These are phyloP conservation scores for Fusarium beomiforme DNA, from an alignment of 2,329 filamentous ascomycete genomes.

Conservation along the genomic window DNA sequence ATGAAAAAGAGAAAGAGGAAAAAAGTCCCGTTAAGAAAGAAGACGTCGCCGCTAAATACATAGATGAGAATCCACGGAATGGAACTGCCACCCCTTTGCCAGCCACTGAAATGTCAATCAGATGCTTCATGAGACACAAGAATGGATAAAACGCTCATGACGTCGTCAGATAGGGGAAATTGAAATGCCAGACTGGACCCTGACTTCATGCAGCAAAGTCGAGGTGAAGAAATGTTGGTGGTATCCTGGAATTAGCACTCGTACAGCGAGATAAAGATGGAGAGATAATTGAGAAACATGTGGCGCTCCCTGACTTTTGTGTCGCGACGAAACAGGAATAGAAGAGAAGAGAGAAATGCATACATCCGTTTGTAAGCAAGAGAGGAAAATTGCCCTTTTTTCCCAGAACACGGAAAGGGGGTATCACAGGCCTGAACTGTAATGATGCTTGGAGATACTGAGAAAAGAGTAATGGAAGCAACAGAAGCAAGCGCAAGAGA, in stretches of 20 bases:
- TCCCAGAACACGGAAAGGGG: conserved; percentile 22
- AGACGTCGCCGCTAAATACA: conserved; percentile 42
- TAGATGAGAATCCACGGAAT: conserved; percentile 38
- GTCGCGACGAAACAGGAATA: conserved; percentile 37
- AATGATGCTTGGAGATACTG: conserved; percentile 34
- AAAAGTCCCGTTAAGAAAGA: conserved; percentile 36
- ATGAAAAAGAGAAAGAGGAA: conserved; percentile 27
- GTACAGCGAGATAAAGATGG: conserved; percentile 39
- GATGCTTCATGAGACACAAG: conserved; percentile 38
- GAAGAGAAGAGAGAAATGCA: conserved; percentile 44
- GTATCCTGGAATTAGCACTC: conserved; percentile 45
- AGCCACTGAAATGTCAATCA: conserved; percentile 40
- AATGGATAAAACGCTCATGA: conserved; percentile 42
- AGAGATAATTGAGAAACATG: conserved; percentile 37
- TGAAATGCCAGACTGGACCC: conserved; percentile 40
- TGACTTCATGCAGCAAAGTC: conserved; percentile 38
- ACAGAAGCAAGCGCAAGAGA: conserved; percentile 37
- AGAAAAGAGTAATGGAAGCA: conserved; percentile 39
- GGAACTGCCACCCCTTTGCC: conserved; percentile 35
- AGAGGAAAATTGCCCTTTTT: conserved; percentile 39
- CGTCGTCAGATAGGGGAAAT: conserved; percentile 39
- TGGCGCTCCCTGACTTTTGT: conserved; percentile 42
- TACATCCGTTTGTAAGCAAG: conserved; percentile 42
- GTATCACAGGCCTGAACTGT: conserved; percentile 35
- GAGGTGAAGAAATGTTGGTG: conserved; percentile 38